Base-by-base conservation (phyloP, 2,329 filamentous ascomycete species). In the Lecanicillium sp. region DNA sequence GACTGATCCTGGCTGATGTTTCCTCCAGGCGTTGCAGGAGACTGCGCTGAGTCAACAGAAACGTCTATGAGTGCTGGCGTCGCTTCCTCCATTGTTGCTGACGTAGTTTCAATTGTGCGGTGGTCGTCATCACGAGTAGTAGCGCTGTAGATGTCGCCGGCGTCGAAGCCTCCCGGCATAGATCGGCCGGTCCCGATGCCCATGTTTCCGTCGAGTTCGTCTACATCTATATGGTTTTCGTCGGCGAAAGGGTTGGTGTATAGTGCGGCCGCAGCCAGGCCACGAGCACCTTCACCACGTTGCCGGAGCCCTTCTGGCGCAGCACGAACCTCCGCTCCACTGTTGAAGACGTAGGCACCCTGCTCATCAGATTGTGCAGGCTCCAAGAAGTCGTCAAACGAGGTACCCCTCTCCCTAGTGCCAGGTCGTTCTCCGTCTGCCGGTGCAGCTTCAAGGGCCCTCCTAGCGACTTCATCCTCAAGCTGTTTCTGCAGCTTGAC, bases 161-260 rank as follows among this genome's bases (percentile, higher is more conserved):
- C 47, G 47, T 75, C 71, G 42, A 74, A 66, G 35, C 54, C 59
- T 25, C 59, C 62, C 8, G 67, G 69, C 2, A 67, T 55, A 35
- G 71, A 61, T 18, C 65, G 54, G 42, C 55, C 63, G 31, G 60
- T 58, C 42, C 65, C 61, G 35, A 64, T 53, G 17, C 54, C 57
- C 12, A 54, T 45, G 18, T 55, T 36, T 32, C 35, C 51, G 22
- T 6, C 22, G 4, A 62, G 54, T 25, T 75, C 70, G n/a, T 70
- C 61, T 30, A 57, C 51, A 15, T 70, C 69, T 43, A 76, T 71
- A 33, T 67, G 63, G 48, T 75, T 57, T 52, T 77, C 73, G 46
- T 77, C 73, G 30, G 68, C 64, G 44, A 80, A 80, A 3, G 77
- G 77, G 53, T 80, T 77, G 41, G 71, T 62, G 47, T 74, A 74